Percentiles rank a stretch among this genome's conserved stretches.
Conservation (phyloP, 2,329 filamentous ascomycete genomes). For the Fusarium papillatum region DNA sequence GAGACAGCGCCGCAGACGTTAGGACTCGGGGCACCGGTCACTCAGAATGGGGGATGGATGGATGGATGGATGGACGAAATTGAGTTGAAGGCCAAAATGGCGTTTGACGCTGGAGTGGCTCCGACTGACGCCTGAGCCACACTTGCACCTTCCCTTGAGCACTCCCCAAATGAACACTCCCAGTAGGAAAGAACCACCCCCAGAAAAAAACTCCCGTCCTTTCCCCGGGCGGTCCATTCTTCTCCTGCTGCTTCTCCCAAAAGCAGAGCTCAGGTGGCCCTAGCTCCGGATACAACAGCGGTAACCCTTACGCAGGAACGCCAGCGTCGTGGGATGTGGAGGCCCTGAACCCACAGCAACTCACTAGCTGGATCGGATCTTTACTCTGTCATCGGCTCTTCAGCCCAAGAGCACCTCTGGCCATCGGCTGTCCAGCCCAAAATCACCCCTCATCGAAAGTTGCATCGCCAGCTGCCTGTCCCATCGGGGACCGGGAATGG, state of each 20-base stretch:
- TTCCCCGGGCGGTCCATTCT: slow-evolving; percentile 15
- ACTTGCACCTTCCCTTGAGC: background rate
- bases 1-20: slow-evolving; percentile 6
- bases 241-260: slow-evolving; percentile 9
- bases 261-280: slow-evolving; percentile 21
- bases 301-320: slow-evolving; percentile 49
- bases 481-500: slow-evolving; percentile 16
- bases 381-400: slow-evolving; percentile 41
- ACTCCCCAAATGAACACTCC: background rate
- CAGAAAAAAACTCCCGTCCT: slow-evolving; percentile 20
- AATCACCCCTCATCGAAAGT: slow-evolving; percentile 36
- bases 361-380: slow-evolving; percentile 45
- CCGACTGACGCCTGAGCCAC: slow-evolving; percentile 25
- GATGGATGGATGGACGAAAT: background rate
- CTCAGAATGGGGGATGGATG: background rate
- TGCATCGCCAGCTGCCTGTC: slow-evolving; percentile 24
- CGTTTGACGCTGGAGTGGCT: slow-evolving; percentile 21
- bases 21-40: slow-evolving; percentile 13
- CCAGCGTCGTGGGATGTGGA: slow-evolving; percentile 43
- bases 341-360: slow-evolving; percentile 35
- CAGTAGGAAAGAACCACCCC: slow-evolving; percentile 9
- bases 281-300: slow-evolving; percentile 39
- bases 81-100: slow-evolving; percentile 17
- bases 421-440: slow-evolving; percentile 39
- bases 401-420: slow-evolving; percentile 23